Percentiles rank a stretch among this genome's conserved stretches.
phyloP scores from a whole-genome alignment of 192 early-diverging fungal species.

The Rhizoclosmatium globosum region DNA sequence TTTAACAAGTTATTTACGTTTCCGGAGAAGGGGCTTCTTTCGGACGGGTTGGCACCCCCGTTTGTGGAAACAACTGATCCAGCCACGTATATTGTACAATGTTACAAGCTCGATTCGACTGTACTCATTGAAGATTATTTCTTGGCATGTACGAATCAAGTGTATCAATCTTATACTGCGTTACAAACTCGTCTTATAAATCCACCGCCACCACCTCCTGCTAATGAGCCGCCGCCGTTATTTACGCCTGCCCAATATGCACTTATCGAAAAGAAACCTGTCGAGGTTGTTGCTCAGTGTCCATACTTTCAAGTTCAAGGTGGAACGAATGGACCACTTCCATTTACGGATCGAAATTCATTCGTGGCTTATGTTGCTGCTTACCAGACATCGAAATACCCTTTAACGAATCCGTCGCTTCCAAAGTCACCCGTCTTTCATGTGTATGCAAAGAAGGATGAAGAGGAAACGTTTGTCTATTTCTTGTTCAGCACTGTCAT shows the following conservation, averaged over 20 bases:
- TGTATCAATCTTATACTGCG: neutral
- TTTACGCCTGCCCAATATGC: neutral
- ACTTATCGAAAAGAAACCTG: neutral
- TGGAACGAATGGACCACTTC: neutral
- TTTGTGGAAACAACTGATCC: neutral
- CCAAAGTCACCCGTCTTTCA: neutral
- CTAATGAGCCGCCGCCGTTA: neutral
- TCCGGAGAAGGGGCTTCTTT: neutral
- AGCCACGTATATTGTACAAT: neutral
- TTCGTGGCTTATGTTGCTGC: neutral
- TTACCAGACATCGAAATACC: neutral
- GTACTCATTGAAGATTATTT: conserved; percentile 1
- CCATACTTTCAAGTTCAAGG: neutral
- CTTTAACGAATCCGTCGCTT: neutral
- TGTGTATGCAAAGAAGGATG: neutral
- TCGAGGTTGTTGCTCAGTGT: neutral
- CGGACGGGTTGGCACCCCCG: neutral
- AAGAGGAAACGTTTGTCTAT: neutral
- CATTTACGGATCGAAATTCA: neutral
- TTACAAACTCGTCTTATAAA: neutral
- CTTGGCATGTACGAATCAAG: neutral
- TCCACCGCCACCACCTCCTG: neutral
- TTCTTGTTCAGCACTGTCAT: neutral
- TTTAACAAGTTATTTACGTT: neutral
- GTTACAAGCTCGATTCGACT: neutral